Evolutionary conservation across 305 asterid genomes (phyloP).

Genomic region (Solanum hybrid): DNA sequence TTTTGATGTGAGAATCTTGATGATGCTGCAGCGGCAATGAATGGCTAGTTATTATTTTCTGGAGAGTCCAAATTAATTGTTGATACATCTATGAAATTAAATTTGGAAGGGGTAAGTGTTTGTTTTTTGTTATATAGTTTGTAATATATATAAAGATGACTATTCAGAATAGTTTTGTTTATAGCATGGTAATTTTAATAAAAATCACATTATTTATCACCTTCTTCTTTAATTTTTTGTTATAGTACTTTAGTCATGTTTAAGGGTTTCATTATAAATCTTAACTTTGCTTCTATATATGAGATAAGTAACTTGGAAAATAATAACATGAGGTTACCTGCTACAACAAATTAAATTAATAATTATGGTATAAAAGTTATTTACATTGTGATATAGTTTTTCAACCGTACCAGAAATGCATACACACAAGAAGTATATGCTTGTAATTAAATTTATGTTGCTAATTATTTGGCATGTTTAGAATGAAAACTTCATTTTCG

Average conservation of each 20-base stretch:
- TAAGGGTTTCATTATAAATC: background rate
- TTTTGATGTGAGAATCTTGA: constrained; percentile 4
- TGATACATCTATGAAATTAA: background rate
- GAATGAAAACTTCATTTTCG: background rate
- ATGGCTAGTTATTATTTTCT: background rate
- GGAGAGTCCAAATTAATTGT: background rate
- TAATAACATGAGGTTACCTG: background rate
- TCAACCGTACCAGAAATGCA: background rate
- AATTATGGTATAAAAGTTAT: background rate
- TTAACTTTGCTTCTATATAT: background rate
- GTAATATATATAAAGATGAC: background rate
- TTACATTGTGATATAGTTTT: background rate
- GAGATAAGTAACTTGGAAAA: background rate
- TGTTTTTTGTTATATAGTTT: no score
- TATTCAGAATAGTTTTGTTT: background rate
- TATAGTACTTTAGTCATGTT: background rate
- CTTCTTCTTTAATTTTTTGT: background rate
- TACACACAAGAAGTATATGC: no score
- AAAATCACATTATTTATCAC: background rate
- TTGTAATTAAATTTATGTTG: background rate
- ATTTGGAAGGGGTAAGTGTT: background rate
- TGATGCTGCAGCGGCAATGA: constrained; percentile 10
- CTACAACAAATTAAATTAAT: background rate
- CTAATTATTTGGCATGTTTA: background rate
- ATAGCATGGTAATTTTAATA: no score